Percentiles rank a stretch among this genome's conserved stretches.
Evolutionary conservation across 371 early-diverging fungal genomes (phyloP).

Genomic region (Chytridiales sp.): DNA sequence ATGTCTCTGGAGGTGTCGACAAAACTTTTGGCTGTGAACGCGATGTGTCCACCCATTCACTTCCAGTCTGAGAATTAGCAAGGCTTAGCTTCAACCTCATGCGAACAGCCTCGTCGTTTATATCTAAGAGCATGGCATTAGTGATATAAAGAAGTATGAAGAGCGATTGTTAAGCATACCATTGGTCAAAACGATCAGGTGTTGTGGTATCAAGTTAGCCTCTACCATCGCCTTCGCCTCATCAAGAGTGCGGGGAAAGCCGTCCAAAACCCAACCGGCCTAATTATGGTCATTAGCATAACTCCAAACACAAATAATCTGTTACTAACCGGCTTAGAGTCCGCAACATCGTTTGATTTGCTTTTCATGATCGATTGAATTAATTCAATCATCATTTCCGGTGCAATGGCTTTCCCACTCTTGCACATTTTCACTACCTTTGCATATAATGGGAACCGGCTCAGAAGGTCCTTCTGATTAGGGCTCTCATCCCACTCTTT

Average conservation of each 20-base stretch:
- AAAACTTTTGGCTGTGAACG: conserved; percentile 8
- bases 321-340: too few relatives aligned
- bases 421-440: conserved; percentile 27
- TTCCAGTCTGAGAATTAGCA: conserved; percentile 29
- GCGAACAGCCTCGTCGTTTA: conserved; percentile 33
- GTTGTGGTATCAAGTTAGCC: conserved; percentile 33
- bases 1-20: neutral
- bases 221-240: conserved; percentile 40
- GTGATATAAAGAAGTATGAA: conserved; percentile 16
- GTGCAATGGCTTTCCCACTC: conserved; percentile 16
- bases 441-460: conserved; percentile 18
- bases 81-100: conserved; percentile 16
- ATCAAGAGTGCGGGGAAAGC: conserved; percentile 46
- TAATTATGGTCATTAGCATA: too few relatives aligned
- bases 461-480: conserved; percentile 23
- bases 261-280: conserved; percentile 52
- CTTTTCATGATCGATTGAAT: conserved; percentile 2
- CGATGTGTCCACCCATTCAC: conserved; percentile 12
- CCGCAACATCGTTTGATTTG: neutral
- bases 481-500: conserved; percentile 31
- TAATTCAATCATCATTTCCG: conserved; percentile 29
- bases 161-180: conserved; percentile 12
- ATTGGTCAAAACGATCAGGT: conserved; percentile 29
- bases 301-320: too few relatives aligned
- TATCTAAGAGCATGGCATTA: conserved; percentile 24